Conservation (phyloP, 2,329 filamentous ascomycete genomes). For the Cercospora janseana region DNA sequence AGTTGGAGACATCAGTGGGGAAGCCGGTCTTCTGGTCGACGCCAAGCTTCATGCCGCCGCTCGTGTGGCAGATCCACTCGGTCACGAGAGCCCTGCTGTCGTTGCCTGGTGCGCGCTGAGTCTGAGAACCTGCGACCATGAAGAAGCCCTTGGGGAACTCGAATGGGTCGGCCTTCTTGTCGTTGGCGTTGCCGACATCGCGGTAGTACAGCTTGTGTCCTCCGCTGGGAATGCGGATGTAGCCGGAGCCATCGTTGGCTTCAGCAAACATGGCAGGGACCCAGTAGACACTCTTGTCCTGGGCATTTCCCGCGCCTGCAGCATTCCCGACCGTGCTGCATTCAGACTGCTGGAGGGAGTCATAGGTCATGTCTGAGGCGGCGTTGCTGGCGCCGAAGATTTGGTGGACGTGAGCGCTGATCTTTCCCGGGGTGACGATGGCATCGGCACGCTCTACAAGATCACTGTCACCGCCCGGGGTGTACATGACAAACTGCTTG, state of each 20-base stretch:
- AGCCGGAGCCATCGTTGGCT: conserved; percentile 60
- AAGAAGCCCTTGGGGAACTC: conserved; percentile 69
- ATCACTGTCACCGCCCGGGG: conserved; percentile 30
- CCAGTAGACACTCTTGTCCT: conserved; percentile 76
- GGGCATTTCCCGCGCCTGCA: conserved; percentile 41
- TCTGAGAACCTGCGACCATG: conserved; percentile 66
- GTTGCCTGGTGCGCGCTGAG: conserved; percentile 55
- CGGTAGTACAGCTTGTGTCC: conserved; percentile 76
- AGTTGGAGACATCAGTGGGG: conserved; percentile 66
- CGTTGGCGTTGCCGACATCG: conserved; percentile 41
- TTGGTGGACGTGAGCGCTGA: conserved; percentile 65
- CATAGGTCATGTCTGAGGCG: conserved; percentile 59
- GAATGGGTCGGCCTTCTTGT: conserved; percentile 63
- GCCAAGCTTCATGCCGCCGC: conserved; percentile 42
- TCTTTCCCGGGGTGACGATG: conserved; percentile 60
- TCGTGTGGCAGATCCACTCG: conserved; percentile 57
- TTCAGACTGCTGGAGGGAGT: conserved; percentile 58
- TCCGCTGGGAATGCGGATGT: conserved; percentile 55
- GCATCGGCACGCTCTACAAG: conserved; percentile 64
- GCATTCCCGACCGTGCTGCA: conserved; percentile 43
- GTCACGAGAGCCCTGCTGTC: conserved; percentile 40
- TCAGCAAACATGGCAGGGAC: conserved; percentile 68
- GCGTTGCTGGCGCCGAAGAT: conserved; percentile 70
- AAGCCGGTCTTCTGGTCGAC: conserved; percentile 46
- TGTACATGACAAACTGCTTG: conserved; percentile 33